Evolutionary conservation across 2,329 filamentous ascomycete genomes (phyloP).

Genomic region (Rhinocladiella similis): DNA sequence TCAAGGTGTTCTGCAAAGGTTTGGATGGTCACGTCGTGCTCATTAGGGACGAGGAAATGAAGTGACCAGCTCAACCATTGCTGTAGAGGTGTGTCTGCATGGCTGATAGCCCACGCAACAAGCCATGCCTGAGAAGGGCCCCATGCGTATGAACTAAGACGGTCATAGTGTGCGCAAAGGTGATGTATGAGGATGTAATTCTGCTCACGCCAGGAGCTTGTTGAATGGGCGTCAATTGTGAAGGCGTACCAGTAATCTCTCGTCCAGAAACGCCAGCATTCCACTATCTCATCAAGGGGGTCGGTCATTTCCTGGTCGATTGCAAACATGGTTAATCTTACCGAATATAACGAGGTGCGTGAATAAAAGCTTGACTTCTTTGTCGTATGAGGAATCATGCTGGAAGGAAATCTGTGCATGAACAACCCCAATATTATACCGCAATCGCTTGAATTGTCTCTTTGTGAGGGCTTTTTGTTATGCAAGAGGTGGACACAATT

Average conservation of each 20-base stretch:
- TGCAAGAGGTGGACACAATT: no score
- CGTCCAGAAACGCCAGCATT: background rate
- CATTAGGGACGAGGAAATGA: background rate
- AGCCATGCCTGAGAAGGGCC: slow-evolving; percentile 8
- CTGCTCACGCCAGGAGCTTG: background rate
- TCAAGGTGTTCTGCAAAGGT: slow-evolving; percentile 11
- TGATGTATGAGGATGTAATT: background rate
- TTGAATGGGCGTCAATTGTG: background rate
- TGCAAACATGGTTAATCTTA: background rate
- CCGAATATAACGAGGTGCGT: background rate
- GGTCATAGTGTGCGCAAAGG: slow-evolving; percentile 5
- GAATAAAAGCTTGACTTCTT: no score
- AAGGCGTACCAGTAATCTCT: background rate
- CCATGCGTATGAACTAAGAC: background rate
- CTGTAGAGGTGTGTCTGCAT: slow-evolving; percentile 3
- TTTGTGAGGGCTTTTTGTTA: no score
- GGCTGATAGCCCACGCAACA: slow-evolving; percentile 14
- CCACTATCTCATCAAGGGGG: background rate
- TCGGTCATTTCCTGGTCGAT: background rate
- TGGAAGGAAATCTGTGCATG: background rate
- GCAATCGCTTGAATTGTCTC: no score
- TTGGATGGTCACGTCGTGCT: slow-evolving; percentile 14
- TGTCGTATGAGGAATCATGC: background rate
- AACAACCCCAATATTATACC: no score
- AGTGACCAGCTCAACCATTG: slow-evolving; percentile 17